Conservation (phyloP, 768 basidiomycete genomes). For the Neoboletus brunneissimus region DNA sequence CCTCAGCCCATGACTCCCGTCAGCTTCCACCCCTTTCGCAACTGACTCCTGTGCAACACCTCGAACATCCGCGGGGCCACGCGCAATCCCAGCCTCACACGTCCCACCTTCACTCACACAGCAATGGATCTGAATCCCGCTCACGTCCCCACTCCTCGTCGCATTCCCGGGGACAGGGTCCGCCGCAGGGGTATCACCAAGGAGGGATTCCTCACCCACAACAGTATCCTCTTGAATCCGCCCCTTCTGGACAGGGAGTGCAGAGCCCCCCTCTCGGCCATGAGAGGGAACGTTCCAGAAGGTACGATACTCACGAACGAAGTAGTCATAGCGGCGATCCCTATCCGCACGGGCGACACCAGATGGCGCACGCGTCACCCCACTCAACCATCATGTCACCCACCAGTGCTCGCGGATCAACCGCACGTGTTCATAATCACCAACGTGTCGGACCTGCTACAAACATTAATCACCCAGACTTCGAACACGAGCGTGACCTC, state of each 20-base stretch:
- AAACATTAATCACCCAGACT: conserved; percentile 44
- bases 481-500: conserved; percentile 41
- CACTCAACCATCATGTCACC: conserved; percentile 37
- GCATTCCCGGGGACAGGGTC: conserved; percentile 46
- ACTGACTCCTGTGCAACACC: conserved; percentile 43
- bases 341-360: conserved; percentile 32
- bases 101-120: conserved; percentile 42
- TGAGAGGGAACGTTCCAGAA: conserved; percentile 44
- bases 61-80: conserved; percentile 34
- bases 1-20: conserved; percentile 43
- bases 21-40: conserved; percentile 50
- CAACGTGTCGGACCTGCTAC: conserved; percentile 65
- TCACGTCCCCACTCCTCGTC: conserved; percentile 52
- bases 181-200: conserved; percentile 33
- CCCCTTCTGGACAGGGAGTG: conserved; percentile 43
- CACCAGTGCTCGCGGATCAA: conserved; percentile 33
- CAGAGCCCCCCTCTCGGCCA: conserved; percentile 49
- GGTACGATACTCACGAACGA: conserved; percentile 47
- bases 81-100: conserved; percentile 38
- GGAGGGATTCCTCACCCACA: conserved; percentile 41
- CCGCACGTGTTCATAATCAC: conserved; percentile 55
- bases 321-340: conserved; percentile 34
- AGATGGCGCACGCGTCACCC: conserved; percentile 33
- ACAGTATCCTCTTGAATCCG: conserved; percentile 46
- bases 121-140: conserved; percentile 42